Percentiles rank a stretch among this genome's conserved stretches.
These are phyloP conservation scores for Penicillium turbatum DNA, from an alignment of 495 filamentous ascomycete genomes.

Conservation along the genomic window DNA sequence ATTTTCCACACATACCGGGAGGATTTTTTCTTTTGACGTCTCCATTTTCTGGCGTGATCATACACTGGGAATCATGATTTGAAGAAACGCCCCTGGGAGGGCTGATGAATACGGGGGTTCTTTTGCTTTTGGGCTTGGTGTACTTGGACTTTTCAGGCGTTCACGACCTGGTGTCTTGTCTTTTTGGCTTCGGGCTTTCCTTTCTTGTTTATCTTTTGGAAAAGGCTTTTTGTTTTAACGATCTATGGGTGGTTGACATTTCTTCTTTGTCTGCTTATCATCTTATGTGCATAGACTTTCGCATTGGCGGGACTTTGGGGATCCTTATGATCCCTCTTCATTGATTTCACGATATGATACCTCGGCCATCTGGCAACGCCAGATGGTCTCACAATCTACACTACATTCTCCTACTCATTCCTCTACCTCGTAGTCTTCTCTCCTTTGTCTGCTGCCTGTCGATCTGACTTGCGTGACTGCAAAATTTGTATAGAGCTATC, in stretches of 20 bases:
- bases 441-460: neutral
- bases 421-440: neutral
- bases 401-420: neutral
- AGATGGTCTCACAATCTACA: slow-evolving; percentile 2
- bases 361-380: slow-evolving; percentile 7
- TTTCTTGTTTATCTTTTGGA: slow-evolving; percentile 10
- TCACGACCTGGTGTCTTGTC: neutral
- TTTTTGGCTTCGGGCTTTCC: slow-evolving; percentile 1
- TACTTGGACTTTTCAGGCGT: slow-evolving; percentile 13
- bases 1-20: slow-evolving; percentile 22
- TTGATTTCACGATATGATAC: slow-evolving; percentile 29
- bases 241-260: slow-evolving; percentile 21
- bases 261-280: slow-evolving; percentile 3
- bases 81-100: slow-evolving; percentile 12
- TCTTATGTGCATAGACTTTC: slow-evolving; percentile 25
- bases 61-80: slow-evolving; percentile 19
- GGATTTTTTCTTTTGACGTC: slow-evolving; percentile 12
- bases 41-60: slow-evolving; percentile 14
- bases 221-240: slow-evolving; percentile 10
- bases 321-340: slow-evolving; percentile 5
- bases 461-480: neutral
- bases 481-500: neutral
- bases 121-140: slow-evolving; percentile 10
- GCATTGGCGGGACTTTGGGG: slow-evolving; percentile 19
- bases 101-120: slow-evolving; percentile 7